Evolutionary conservation across 2,329 filamentous ascomycete genomes (phyloP).

Genomic region (Orbilia ellipsospora): DNA sequence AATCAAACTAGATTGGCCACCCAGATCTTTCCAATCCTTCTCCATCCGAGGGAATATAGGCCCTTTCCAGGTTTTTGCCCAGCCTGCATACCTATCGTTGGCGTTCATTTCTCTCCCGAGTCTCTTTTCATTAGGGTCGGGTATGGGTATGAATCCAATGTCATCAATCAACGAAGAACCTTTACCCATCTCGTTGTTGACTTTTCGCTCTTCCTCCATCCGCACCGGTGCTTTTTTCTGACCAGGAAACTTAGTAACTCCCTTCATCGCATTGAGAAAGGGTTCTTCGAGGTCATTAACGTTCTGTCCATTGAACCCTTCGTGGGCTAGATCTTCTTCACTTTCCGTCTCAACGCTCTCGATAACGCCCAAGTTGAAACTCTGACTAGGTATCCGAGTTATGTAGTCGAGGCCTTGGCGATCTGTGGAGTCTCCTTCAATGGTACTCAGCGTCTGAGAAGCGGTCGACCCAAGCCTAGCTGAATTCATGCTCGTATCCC

Average conservation of each 20-base stretch:
- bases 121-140: neutral
- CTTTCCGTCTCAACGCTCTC: neutral
- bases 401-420: neutral
- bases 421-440: neutral
- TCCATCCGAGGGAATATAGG: neutral
- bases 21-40: neutral
- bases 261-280: neutral
- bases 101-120: neutral
- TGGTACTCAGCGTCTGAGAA: neutral
- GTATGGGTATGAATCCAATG: neutral
- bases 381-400: neutral
- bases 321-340: neutral
- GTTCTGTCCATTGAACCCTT: neutral
- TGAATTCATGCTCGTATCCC: neutral
- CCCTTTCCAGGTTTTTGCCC: conserved; percentile 1
- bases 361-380: neutral
- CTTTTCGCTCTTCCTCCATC: neutral
- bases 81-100: neutral
- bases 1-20: neutral
- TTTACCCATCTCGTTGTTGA: neutral
- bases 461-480: neutral
- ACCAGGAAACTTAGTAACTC: neutral
- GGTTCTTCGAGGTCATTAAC: neutral
- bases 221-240: neutral
- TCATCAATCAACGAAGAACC: neutral